A percentile compares a stretch with the other conserved stretches of the same genome.
Evolutionary conservation across 2,329 filamentous ascomycete species (phyloP).

Genomic region (Colletotrichum godetiae): DNA sequence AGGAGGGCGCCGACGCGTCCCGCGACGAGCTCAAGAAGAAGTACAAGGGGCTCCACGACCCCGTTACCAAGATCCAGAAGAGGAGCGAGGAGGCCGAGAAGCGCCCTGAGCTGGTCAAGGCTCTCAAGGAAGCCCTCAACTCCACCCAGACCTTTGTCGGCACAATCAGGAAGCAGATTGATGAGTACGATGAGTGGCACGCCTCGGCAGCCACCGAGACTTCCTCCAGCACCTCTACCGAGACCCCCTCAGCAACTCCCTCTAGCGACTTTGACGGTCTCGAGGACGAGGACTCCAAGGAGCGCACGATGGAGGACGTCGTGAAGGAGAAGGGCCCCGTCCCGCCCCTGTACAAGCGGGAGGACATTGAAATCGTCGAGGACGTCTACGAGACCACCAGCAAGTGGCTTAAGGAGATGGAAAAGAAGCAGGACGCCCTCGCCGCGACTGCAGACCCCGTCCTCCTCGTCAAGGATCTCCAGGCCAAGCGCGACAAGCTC

Average conservation of each 20-base stretch:
- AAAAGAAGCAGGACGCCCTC: slow-evolving; percentile 78
- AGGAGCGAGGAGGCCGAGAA: slow-evolving; percentile 78
- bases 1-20: slow-evolving; percentile 80
- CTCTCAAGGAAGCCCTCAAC: slow-evolving; percentile 76
- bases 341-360: slow-evolving; percentile 76
- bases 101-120: slow-evolving; percentile 76
- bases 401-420: slow-evolving; percentile 80
- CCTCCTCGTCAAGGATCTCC: slow-evolving; percentile 78
- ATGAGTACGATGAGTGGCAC: slow-evolving; percentile 72
- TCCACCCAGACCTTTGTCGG: slow-evolving; percentile 77
- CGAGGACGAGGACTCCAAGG: slow-evolving; percentile 74
- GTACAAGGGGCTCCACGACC: slow-evolving; percentile 79
- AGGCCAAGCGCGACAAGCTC: slow-evolving; percentile 76
- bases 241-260: slow-evolving; percentile 56
- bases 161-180: slow-evolving; percentile 77
- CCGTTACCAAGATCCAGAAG: slow-evolving; percentile 81
- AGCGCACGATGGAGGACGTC: slow-evolving; percentile 56
- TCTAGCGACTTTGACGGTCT: slow-evolving; percentile 76
- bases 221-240: slow-evolving; percentile 50
- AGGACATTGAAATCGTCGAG: slow-evolving; percentile 76
- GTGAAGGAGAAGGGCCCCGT: slow-evolving; percentile 61
- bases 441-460: slow-evolving; percentile 78
- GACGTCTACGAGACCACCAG: slow-evolving; percentile 70
- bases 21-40: slow-evolving; percentile 80
- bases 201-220: slow-evolving; percentile 63